Conservation (phyloP, 177 flowering plant species). For the Vitis hybrid region DNA sequence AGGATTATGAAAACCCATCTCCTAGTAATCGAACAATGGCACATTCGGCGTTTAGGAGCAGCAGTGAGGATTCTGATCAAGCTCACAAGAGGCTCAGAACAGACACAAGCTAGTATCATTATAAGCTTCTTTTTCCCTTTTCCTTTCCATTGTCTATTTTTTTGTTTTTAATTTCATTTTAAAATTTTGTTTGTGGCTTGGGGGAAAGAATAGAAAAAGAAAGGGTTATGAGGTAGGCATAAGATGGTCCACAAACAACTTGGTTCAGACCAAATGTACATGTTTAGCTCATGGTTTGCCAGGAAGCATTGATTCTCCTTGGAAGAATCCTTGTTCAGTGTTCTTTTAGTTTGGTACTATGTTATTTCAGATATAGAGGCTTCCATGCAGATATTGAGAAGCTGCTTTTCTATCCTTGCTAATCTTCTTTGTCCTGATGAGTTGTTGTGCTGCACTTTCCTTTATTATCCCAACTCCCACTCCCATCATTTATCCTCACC, state of each 20-base stretch:
- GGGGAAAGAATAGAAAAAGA: not conserved
- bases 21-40: slow-evolving; percentile 11
- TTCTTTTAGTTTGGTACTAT: slow-evolving; percentile 6
- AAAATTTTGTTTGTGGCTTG: not conserved
- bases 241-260: slow-evolving; percentile 1
- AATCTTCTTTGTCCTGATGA: not conserved
- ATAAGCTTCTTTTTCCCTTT: not conserved
- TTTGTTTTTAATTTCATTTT: not conserved
- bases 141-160: not conserved
- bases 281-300: slow-evolving; percentile 12
- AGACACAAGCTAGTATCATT: slow-evolving; percentile 17
- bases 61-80: slow-evolving; percentile 22
- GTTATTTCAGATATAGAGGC: not conserved
- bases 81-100: slow-evolving; percentile 33
- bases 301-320: slow-evolving; percentile 9
- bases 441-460: not conserved
- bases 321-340: not conserved
- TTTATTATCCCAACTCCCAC: not conserved
- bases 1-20: slow-evolving; percentile 23
- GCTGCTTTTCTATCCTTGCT: not conserved
- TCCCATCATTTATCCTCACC: too few species aligned
- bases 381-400: slow-evolving; percentile 16
- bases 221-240: slow-evolving; percentile 2
- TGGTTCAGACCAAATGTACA: slow-evolving; percentile 16
- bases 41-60: slow-evolving; percentile 14